Conservation (phyloP, 148 eudicot species). For the Silene latifolia region DNA sequence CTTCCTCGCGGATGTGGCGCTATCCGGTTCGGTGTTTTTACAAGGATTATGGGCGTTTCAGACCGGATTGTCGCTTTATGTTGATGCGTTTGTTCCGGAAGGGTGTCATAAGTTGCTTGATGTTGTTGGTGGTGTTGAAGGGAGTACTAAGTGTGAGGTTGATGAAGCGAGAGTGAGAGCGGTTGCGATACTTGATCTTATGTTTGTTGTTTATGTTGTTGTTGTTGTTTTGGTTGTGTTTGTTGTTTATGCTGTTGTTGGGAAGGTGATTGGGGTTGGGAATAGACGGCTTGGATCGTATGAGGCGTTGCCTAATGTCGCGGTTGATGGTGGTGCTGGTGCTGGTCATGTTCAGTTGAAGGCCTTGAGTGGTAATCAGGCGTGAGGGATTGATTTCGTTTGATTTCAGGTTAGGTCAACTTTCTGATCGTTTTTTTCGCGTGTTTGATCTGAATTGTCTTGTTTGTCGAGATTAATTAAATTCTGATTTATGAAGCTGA, state of each 20-base stretch:
- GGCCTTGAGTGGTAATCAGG: conserved; percentile 80
- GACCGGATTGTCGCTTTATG: conserved; percentile 64
- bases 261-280: conserved; percentile 41
- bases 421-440: background rate
- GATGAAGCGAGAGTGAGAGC: conserved; percentile 78
- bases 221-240: conserved; percentile 54
- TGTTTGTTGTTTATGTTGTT: conserved; percentile 59
- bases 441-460: too few relatives aligned
- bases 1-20: conserved; percentile 52
- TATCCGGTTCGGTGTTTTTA: conserved; percentile 47
- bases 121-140: conserved; percentile 69
- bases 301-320: conserved; percentile 59
- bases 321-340: conserved; percentile 31
- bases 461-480: too few relatives aligned
- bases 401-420: background rate
- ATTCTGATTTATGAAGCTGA: too few relatives aligned
- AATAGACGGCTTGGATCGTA: conserved; percentile 57
- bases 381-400: conserved; percentile 28
- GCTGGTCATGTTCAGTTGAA: conserved; percentile 74
- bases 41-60: conserved; percentile 83
- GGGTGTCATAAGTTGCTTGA: conserved; percentile 83
- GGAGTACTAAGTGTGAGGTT: conserved; percentile 79
- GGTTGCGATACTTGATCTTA: conserved; percentile 62
- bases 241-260: conserved; percentile 42
- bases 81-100: conserved; percentile 79